Conservation (phyloP, 2,329 filamentous ascomycete species). For the Chrysosporium queenslandicum region DNA sequence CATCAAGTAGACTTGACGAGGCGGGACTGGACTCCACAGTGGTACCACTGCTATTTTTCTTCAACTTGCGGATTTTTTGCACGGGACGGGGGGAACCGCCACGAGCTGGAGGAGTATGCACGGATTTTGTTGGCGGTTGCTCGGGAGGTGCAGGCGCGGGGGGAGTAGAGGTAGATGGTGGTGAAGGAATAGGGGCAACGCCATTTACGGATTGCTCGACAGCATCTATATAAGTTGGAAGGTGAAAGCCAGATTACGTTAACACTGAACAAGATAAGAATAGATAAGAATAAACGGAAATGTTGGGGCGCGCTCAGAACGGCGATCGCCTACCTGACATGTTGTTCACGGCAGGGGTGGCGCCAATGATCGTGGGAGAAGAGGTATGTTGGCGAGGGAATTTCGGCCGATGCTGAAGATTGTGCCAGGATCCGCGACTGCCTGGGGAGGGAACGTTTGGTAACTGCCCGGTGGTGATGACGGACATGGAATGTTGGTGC, state of each 20-base stretch:
- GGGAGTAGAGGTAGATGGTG: slow-evolving; percentile 49
- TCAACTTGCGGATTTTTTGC: slow-evolving; percentile 41
- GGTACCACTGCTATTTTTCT: slow-evolving; percentile 43
- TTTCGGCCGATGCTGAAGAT: slow-evolving; percentile 50
- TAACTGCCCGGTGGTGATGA: slow-evolving; percentile 69
- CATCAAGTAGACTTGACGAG: slow-evolving; percentile 60
- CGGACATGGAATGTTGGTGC: slow-evolving; percentile 56
- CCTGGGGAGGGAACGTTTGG: slow-evolving; percentile 76
- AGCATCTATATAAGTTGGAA: slow-evolving; percentile 20
- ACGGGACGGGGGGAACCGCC: slow-evolving; percentile 41
- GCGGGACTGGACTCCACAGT: slow-evolving; percentile 28
- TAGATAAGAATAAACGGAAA: not conserved
- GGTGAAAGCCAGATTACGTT: slow-evolving; percentile 1
- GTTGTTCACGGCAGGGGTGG: slow-evolving; percentile 32
- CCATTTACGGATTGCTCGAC: slow-evolving; percentile 36
- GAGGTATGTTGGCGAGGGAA: slow-evolving; percentile 64
- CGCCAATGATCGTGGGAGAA: slow-evolving; percentile 60
- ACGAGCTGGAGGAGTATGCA: slow-evolving; percentile 41
- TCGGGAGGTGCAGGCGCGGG: slow-evolving; percentile 38
- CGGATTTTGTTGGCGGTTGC: slow-evolving; percentile 34
- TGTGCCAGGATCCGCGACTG: slow-evolving; percentile 46
- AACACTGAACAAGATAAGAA: not conserved
- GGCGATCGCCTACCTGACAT: slow-evolving; percentile 21
- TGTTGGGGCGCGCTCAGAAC: slow-evolving; percentile 12
- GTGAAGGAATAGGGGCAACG: slow-evolving; percentile 22